Evolutionary conservation across 2,329 filamentous ascomycete genomes (phyloP), one percentile per base, ranked within the genome.

Genomic region (Hymenoscyphus fructigenus): DNA sequence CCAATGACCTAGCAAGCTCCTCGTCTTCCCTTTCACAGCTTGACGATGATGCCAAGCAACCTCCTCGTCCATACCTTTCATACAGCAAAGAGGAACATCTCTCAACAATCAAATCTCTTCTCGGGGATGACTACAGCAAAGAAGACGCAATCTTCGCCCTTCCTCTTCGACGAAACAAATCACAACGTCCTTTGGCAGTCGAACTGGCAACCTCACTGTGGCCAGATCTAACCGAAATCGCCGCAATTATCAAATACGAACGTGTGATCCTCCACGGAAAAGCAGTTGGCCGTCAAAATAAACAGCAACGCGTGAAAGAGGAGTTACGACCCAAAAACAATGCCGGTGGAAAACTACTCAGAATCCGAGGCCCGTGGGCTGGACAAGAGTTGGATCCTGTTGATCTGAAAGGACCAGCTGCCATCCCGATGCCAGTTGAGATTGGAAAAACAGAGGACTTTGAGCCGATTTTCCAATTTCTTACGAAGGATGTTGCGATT

Each of bases 371-470:
- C 20, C 68, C 68, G 10, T 70, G 67, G 68, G 61, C 62, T 0
- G 68, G 68, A 36, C 67, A 70, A 60, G 65, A 64, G 10, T 2
- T 67, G 20, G 68, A 70, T 58, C 68, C 68, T 38, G 60, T 68
- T 17, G 66, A 70, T 38, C 57, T 68, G 6, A 68, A 67, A 59
- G 68, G 67, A 23, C 68, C 68, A 14, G 44, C 26, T 55, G 66
- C 68, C 1, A 65, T 70, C 60, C 65, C 67, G 20, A 68, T 70
- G 66, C 68, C 68, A 14, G 68, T 70, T 38, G 61, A 63, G 32
- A 68, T 70, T 61, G 68, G 68, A 2, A 63, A 62, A 9, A 55
- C 62, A 44, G 60, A 65, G 29, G 64, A 66, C 20, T 67, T 69
- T 28, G 61, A 63, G 5, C 65, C 67, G n/a, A 62, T 69, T 26